Percentiles rank a stretch among this genome's conserved stretches.
Evolutionary conservation across 1,139 yeast species (phyloP).

Genomic region (Wickerhamomyces sp.): DNA sequence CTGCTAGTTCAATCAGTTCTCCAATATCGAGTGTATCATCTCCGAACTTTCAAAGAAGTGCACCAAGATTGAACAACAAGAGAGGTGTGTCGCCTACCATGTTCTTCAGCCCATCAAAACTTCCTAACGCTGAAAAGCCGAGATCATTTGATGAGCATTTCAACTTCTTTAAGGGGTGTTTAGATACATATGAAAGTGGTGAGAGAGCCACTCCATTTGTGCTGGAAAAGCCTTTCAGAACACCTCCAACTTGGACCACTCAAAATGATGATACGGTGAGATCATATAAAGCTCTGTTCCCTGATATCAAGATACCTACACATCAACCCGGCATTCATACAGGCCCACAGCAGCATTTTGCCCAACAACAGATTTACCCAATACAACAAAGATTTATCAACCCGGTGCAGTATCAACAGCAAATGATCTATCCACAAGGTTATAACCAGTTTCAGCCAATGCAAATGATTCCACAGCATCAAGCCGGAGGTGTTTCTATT

Average conservation of each 20-base stretch:
- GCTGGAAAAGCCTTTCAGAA: slow-evolving; percentile 61
- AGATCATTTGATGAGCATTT: slow-evolving; percentile 41
- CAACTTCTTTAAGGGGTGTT: slow-evolving; percentile 34
- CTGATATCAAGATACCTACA: slow-evolving; percentile 11
- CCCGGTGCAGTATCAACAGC: slow-evolving; percentile 9
- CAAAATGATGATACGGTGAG: slow-evolving; percentile 45
- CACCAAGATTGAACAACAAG: slow-evolving; percentile 15
- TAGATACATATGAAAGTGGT: slow-evolving; percentile 15
- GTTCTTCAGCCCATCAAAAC: slow-evolving; percentile 42
- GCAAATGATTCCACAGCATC: slow-evolving; percentile 16
- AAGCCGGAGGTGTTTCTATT: slow-evolving; percentile 7
- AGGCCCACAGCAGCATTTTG: slow-evolving; percentile 4
- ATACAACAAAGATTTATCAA: slow-evolving; percentile 11
- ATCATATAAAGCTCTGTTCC: slow-evolving; percentile 16
- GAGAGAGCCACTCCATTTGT: slow-evolving; percentile 22
- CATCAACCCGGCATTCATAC: slow-evolving; percentile 7
- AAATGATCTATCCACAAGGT: slow-evolving; percentile 3
- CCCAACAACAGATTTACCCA: slow-evolving; percentile 3
- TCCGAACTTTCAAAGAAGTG: slow-evolving; percentile 15
- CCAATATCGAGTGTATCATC: slow-evolving; percentile 18
- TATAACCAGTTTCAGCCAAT: slow-evolving; percentile 14
- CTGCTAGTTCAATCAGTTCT: slow-evolving; percentile 19
- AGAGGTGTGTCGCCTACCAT: slow-evolving; percentile 13
- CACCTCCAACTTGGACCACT: slow-evolving; percentile 78
- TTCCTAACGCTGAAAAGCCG: slow-evolving; percentile 38